Conservation (phyloP, 1,284 basidiomycete species). For the Athelia psychrophila region DNA sequence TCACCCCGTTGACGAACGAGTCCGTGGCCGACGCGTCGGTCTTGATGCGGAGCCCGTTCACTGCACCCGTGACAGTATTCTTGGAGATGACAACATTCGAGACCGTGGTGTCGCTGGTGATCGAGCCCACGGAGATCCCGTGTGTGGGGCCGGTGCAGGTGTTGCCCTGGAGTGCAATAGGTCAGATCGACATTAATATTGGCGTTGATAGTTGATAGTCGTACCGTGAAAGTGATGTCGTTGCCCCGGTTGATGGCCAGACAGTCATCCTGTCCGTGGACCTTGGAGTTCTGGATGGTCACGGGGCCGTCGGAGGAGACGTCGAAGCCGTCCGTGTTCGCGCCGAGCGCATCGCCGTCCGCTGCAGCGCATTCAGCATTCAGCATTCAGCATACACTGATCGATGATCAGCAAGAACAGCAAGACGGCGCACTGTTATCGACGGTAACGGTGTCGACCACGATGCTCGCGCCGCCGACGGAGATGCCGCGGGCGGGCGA, state of each 20-base stretch:
- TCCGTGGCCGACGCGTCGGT: slow-evolving; percentile 29
- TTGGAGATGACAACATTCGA: slow-evolving; percentile 31
- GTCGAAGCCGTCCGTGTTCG: slow-evolving; percentile 44
- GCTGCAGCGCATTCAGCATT: slow-evolving; percentile 15
- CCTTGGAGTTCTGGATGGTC: slow-evolving; percentile 20
- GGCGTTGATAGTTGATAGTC: slow-evolving; percentile 7
- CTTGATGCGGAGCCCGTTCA: slow-evolving; percentile 40
- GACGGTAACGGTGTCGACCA: slow-evolving; percentile 11
- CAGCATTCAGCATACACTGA: slow-evolving; percentile 10
- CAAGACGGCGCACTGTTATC: slow-evolving; percentile 21
- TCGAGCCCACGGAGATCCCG: slow-evolving; percentile 50
- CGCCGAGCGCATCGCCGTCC: slow-evolving; percentile 22
- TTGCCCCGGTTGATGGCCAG: slow-evolving; percentile 48
- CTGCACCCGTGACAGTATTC: slow-evolving; percentile 25
- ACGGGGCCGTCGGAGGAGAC: slow-evolving; percentile 32
- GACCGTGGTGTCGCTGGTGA: slow-evolving; percentile 33
- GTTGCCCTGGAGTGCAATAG: slow-evolving; percentile 25
- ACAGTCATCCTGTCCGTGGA: slow-evolving; percentile 45
- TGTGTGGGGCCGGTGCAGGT: slow-evolving; percentile 44
- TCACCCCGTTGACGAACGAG: slow-evolving; percentile 32
- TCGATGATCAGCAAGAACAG: neutral
- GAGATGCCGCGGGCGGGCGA: slow-evolving; percentile 24
- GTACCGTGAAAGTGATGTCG: slow-evolving; percentile 39
- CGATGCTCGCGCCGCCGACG: slow-evolving; percentile 20
- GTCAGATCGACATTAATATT: too few species aligned